These are phyloP conservation scores for Termitomyces sp. DNA, from an alignment of 768 basidiomycete species.

Conservation along the genomic window DNA sequence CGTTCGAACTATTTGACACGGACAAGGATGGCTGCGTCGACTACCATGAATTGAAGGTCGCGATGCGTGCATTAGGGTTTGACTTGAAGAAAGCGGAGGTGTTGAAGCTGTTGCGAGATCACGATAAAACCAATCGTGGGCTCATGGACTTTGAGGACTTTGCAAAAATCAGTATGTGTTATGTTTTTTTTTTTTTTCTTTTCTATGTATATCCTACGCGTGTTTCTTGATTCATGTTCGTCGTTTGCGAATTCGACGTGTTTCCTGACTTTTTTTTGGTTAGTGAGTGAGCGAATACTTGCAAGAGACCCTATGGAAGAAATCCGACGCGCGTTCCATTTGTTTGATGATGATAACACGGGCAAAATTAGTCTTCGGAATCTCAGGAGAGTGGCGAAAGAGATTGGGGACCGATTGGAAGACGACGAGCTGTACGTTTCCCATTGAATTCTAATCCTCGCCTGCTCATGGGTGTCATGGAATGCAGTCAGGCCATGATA, in stretches of 20 bases:
- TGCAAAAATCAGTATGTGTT: constrained; percentile 74
- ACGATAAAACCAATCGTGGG: constrained; percentile 76
- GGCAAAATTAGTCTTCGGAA: constrained; percentile 92
- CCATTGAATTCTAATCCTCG: not conserved
- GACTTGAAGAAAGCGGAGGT: constrained; percentile 99
- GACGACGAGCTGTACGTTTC: constrained; percentile 90
- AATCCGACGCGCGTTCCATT: constrained; percentile 89
- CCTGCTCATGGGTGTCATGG: not conserved
- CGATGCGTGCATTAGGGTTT: constrained; percentile 96
- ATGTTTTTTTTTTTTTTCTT: not conserved
- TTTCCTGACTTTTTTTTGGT: constrained; percentile 8
- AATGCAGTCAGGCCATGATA: constrained; percentile 94
- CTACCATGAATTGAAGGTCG: constrained; percentile 98
- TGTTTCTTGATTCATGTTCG: not conserved
- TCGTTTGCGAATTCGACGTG: constrained; percentile 1
- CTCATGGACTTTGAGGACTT: constrained; percentile 94
- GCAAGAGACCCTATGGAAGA: constrained; percentile 96
- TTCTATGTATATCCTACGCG: not conserved
- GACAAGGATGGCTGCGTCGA: constrained; percentile 96
- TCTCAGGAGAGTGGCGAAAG: constrained; percentile 89
- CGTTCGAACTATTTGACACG: constrained; percentile 98
- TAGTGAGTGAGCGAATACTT: constrained; percentile 93
- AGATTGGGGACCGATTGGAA: constrained; percentile 91
- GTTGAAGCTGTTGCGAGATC: constrained; percentile 86
- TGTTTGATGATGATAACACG: constrained; percentile 95